These are phyloP conservation scores for Marasmius sp. DNA, from an alignment of 1,284 basidiomycete species.

Conservation along the genomic window DNA sequence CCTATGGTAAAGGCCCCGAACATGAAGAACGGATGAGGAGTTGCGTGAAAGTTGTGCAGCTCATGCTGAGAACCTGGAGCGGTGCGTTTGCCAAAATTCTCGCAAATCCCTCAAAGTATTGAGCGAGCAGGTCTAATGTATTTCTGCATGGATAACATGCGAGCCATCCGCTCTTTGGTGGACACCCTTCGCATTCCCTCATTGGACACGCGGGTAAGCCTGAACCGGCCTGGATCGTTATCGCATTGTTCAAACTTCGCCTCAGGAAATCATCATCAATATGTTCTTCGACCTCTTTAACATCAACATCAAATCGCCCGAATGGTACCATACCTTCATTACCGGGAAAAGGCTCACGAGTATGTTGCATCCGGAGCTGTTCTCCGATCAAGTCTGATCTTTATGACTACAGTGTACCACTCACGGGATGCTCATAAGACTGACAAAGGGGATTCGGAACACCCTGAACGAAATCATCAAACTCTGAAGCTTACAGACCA, in stretches of 20 bases:
- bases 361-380: slow-evolving; percentile 34
- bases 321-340: slow-evolving; percentile 90
- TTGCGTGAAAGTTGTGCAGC: slow-evolving; percentile 76
- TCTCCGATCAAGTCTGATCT: not conserved
- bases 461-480: slow-evolving; percentile 52
- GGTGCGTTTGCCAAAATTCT: slow-evolving; percentile 62
- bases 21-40: slow-evolving; percentile 79
- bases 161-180: slow-evolving; percentile 83
- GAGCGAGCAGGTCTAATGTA: slow-evolving; percentile 75
- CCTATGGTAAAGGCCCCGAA: slow-evolving; percentile 79
- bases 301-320: slow-evolving; percentile 87
- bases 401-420: slow-evolving; percentile 60
- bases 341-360: slow-evolving; percentile 85
- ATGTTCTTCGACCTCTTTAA: slow-evolving; percentile 94
- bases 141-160: slow-evolving; percentile 87
- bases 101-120: slow-evolving; percentile 19
- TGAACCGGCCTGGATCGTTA: slow-evolving; percentile 1
- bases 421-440: slow-evolving; percentile 43
- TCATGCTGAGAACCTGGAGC: slow-evolving; percentile 91
- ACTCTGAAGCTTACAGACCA: slow-evolving; percentile 88
- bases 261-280: slow-evolving; percentile 86
- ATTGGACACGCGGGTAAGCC: slow-evolving; percentile 75
- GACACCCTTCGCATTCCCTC: slow-evolving; percentile 88
- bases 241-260: not conserved
- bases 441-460: slow-evolving; percentile 27